Evolutionary conservation across 2,329 filamentous ascomycete species (phyloP).

Genomic region (Cladosporium sp.): DNA sequence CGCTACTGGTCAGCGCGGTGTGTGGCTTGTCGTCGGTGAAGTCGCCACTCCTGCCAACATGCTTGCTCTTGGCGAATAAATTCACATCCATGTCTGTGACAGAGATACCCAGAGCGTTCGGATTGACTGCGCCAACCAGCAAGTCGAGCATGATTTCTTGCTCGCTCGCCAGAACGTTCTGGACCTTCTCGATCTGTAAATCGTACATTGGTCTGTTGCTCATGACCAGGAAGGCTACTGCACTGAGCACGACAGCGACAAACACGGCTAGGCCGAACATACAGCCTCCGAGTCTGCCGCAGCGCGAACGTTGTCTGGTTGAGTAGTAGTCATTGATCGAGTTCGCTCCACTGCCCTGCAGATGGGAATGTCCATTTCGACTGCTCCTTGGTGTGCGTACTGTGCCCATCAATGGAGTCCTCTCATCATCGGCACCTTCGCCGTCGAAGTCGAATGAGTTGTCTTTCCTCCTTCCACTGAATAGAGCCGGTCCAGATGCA

Average conservation of each 20-base stretch:
- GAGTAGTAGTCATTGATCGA: slow-evolving; percentile 38
- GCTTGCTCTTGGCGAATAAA: slow-evolving; percentile 89
- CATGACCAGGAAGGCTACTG: slow-evolving; percentile 83
- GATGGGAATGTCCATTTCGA: slow-evolving; percentile 45
- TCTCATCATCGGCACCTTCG: slow-evolving; percentile 80
- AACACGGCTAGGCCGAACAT: slow-evolving; percentile 78
- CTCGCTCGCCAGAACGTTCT: slow-evolving; percentile 87
- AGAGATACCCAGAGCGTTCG: slow-evolving; percentile 84
- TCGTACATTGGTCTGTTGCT: slow-evolving; percentile 82
- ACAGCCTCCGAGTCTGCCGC: slow-evolving; percentile 75
- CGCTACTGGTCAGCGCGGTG: background rate
- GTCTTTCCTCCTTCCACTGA: slow-evolving; percentile 51
- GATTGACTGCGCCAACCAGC: slow-evolving; percentile 81
- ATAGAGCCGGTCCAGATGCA: slow-evolving; percentile 23
- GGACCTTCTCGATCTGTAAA: slow-evolving; percentile 74
- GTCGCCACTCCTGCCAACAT: slow-evolving; percentile 46
- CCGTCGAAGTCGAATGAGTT: slow-evolving; percentile 71
- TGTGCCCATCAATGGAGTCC: slow-evolving; percentile 71
- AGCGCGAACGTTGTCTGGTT: slow-evolving; percentile 18
- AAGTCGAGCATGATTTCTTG: slow-evolving; percentile 94
- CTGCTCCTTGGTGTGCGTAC: slow-evolving; percentile 61
- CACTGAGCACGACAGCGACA: slow-evolving; percentile 75
- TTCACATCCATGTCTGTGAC: slow-evolving; percentile 85
- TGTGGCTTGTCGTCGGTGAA: background rate
- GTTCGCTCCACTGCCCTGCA: slow-evolving; percentile 4